Evolutionary conservation across 2,329 filamentous ascomycete genomes (phyloP).

Genomic region (Colletotrichum lupini): DNA sequence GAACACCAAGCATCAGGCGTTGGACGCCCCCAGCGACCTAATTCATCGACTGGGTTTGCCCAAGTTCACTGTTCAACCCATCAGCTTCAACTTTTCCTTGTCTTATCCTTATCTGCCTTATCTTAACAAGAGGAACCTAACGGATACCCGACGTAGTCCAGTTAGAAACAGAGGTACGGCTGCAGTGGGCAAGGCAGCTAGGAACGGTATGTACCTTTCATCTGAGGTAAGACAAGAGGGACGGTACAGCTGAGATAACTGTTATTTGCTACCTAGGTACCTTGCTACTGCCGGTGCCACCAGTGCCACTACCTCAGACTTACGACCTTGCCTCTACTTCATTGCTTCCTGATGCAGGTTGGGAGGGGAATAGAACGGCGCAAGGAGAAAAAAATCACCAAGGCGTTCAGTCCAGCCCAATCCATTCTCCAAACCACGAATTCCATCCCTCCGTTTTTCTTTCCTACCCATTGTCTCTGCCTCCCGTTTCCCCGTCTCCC

Average conservation of each 20-base stretch:
- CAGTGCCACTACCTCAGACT: slow-evolving; percentile 13
- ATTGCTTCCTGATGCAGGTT: slow-evolving; percentile 14
- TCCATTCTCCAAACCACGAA: slow-evolving; percentile 25
- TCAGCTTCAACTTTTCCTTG: neutral
- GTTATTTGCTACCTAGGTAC: slow-evolving; percentile 1
- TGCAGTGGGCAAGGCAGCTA: neutral
- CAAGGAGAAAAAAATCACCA: slow-evolving; percentile 32
- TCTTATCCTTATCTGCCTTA: slow-evolving; percentile 2
- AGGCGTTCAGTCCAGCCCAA: slow-evolving; percentile 25
- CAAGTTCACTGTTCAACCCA: neutral
- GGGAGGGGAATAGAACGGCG: slow-evolving; percentile 26
- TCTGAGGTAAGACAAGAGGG: slow-evolving; percentile 22
- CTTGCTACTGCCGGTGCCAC: neutral
- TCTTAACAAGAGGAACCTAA: neutral
- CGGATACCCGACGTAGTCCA: neutral
- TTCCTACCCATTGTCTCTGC: slow-evolving; percentile 21
- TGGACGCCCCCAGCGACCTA: neutral
- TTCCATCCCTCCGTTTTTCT: neutral
- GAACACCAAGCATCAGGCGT: slow-evolving; percentile 12
- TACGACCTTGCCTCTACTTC: neutral
- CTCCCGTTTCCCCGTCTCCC: slow-evolving; percentile 17
- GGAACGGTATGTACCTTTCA: neutral
- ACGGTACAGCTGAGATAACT: slow-evolving; percentile 3
- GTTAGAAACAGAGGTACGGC: neutral
- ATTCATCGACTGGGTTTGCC: neutral